phyloP scores from a whole-genome alignment of 805 yeast species.

The Saccharomycopsis schoenii region DNA sequence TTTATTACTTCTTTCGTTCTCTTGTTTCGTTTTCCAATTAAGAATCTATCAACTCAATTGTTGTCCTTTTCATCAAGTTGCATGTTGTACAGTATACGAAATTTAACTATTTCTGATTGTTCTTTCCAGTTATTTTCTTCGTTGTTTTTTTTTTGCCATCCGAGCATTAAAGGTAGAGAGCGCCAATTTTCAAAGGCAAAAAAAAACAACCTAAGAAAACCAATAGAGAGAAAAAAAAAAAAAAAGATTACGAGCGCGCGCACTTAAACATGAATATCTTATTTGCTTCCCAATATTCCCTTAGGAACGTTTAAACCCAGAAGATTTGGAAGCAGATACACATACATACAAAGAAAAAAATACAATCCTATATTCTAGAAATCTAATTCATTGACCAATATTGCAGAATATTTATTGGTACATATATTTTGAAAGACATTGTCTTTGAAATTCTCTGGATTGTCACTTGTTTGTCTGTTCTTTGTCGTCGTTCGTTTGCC shows the following conservation, averaged over 20 bases:
- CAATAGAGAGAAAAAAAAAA: not conserved
- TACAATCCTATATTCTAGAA: not conserved
- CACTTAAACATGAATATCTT: not conserved
- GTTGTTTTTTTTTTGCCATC: not conserved
- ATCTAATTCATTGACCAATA: not conserved
- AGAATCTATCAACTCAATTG: no score
- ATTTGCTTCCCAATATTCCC: not conserved
- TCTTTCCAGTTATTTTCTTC: slow-evolving; percentile 1
- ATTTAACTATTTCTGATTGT: not conserved
- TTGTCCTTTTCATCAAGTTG: no score
- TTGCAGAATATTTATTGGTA: not conserved
- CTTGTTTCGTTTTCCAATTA: no score
- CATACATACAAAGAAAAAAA: not conserved
- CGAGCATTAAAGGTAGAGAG: not conserved
- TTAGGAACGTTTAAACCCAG: not conserved
- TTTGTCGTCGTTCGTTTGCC: no score
- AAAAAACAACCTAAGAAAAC: not conserved
- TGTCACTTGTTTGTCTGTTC: not conserved
- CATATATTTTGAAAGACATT: not conserved
- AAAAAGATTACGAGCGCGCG: not conserved
- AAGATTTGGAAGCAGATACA: no score
- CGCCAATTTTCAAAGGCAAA: not conserved
- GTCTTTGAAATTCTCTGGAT: not conserved
- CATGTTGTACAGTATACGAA: no score
- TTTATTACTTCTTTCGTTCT: not conserved